These are phyloP conservation scores for Colletotrichum caudatum DNA, from an alignment of 2,329 filamentous ascomycete species.

Conservation along the genomic window DNA sequence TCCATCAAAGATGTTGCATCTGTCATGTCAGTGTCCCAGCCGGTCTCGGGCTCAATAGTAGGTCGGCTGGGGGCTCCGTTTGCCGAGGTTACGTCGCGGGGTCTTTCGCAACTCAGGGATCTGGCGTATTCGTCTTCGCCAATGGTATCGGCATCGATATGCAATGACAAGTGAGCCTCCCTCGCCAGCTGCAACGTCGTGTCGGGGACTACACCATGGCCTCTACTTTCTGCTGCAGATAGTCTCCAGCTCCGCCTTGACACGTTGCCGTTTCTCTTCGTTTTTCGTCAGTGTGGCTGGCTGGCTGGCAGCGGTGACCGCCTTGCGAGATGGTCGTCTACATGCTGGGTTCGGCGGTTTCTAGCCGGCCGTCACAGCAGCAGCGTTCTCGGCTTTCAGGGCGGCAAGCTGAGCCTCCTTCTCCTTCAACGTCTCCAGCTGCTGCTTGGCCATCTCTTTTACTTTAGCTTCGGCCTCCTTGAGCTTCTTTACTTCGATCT, in stretches of 20 bases:
- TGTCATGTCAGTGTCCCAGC: not conserved
- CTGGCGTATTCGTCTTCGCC: not conserved
- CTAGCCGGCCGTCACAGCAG: conserved; percentile 51
- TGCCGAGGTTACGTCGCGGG: not conserved
- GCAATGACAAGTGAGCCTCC: not conserved
- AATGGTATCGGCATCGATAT: not conserved
- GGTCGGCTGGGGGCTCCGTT: not conserved
- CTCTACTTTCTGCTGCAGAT: not conserved
- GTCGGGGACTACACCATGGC: not conserved
- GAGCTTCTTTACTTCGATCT: conserved; percentile 70
- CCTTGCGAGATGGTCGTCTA: conserved; percentile 21
- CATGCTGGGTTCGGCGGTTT: conserved; percentile 18
- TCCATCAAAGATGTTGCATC: not conserved
- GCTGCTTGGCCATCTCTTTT: conserved; percentile 68
- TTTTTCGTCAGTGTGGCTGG: not conserved
- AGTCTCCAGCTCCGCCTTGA: conserved; percentile 14
- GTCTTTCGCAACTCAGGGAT: not conserved
- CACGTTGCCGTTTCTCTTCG: conserved; percentile 4
- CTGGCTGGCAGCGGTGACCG: not conserved
- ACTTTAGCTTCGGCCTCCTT: conserved; percentile 74
- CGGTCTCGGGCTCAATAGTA: not conserved
- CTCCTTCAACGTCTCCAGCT: conserved; percentile 70
- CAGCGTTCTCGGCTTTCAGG: conserved; percentile 70
- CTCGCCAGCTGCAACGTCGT: not conserved
- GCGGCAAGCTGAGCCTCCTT: conserved; percentile 73